Conservation (phyloP, 257 asterid species). For the Striga asiatica region DNA sequence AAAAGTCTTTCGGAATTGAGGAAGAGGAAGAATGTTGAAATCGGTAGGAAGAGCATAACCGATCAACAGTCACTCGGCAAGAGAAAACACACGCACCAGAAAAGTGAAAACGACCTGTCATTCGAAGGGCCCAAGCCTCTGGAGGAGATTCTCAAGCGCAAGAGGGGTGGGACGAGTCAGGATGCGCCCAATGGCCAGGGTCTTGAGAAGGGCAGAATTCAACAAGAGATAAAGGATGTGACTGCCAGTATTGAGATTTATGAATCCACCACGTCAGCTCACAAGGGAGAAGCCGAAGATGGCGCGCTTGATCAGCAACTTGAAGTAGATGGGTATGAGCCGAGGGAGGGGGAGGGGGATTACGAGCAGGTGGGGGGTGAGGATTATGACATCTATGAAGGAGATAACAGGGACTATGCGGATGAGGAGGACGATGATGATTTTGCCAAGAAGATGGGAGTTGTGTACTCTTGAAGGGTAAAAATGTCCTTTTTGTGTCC, state of each 20-base stretch:
- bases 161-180: constrained; percentile 36
- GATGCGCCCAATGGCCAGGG: constrained; percentile 7
- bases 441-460: constrained; percentile 93
- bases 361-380: constrained; percentile 58
- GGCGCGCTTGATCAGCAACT: constrained; percentile 32
- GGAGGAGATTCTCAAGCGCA: constrained; percentile 71
- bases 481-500: no score
- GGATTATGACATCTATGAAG: no score
- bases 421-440: constrained; percentile 74
- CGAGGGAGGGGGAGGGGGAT: constrained; percentile 43
- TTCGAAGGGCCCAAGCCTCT: constrained; percentile 95
- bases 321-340: constrained; percentile 34
- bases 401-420: constrained; percentile 54
- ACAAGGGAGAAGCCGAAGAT: constrained; percentile 42
- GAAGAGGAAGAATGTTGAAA: constrained; percentile 34
- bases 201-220: no score
- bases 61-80: constrained; percentile 54
- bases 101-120: constrained; percentile 32
- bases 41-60: constrained; percentile 14
- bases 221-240: no score
- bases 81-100: constrained; percentile 45
- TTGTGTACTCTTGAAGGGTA: constrained; percentile 46
- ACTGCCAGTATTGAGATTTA: neutral
- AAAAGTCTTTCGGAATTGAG: constrained; percentile 71
- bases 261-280: no score